Conservation (phyloP, 139 green algal genomes). For the Chloropicon primus region DNA sequence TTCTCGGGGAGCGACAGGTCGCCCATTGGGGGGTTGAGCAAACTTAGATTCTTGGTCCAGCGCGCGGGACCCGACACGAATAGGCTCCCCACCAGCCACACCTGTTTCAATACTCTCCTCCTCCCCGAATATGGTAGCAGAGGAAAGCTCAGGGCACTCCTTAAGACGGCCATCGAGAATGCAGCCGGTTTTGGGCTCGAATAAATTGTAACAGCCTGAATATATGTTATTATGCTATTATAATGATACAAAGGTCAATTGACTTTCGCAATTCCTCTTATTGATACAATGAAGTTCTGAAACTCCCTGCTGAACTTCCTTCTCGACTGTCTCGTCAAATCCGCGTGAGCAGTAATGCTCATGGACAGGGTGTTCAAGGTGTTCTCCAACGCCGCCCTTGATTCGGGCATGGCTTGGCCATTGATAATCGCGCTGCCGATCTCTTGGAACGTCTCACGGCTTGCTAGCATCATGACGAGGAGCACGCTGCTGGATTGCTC, state of each 20-base stretch:
- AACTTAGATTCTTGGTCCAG: conserved; percentile 62
- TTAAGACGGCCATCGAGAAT: conserved; percentile 78
- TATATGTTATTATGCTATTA: no score
- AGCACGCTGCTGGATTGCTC: background rate
- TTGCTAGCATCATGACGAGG: background rate
- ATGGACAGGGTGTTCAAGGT: background rate
- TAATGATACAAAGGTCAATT: background rate
- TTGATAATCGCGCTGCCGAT: background rate
- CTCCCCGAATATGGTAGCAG: conserved; percentile 65
- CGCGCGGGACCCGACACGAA: conserved; percentile 48
- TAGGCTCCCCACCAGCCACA: conserved; percentile 76
- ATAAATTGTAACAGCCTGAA: no score
- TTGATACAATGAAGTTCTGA: background rate
- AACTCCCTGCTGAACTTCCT: background rate
- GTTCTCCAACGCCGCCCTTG: background rate
- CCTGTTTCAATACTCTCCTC: conserved; percentile 89
- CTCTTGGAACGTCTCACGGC: background rate
- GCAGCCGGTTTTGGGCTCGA: conserved; percentile 79
- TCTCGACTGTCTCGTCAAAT: background rate
- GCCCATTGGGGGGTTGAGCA: conserved; percentile 76
- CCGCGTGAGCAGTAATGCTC: background rate
- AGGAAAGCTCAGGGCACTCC: conserved; percentile 47
- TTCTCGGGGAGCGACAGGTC: conserved; percentile 69
- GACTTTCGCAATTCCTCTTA: background rate
- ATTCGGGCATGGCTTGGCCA: background rate